Base-by-base conservation (phyloP, 768 basidiomycete species). In the Lentinus tigrinus region DNA sequence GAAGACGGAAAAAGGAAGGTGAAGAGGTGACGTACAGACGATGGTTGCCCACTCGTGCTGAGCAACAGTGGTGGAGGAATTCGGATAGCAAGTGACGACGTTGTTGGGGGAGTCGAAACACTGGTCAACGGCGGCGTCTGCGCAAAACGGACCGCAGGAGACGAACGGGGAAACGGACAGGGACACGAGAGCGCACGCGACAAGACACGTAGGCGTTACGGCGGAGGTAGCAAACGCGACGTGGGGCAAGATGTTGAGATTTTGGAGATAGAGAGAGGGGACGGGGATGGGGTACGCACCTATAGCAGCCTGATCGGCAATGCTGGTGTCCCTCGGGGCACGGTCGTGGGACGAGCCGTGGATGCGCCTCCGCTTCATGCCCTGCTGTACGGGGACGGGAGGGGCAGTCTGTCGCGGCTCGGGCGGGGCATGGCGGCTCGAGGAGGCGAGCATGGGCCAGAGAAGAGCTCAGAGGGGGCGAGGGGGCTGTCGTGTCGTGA, bases 51-150 rank as follows among this genome's bases (percentile, higher is more conserved):
- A 91, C 48, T 89, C 72, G 66, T 88, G 81, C 72, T 96, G 93
- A n/a, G 80, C 71, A 59, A 95, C 76, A 24, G 75, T 60, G 21
- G 82, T 82, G 56, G 79, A 73, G 8, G 71, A 48, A 0, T 75
- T 77, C 10, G 94, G 94, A 68, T 80, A 94, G 70, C 94, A 95
- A 8, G 92, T 90, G 42, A 86, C 78, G 59, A 91, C 76, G 47
- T 82, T 72, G 75, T 95, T 95, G 60, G 84, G 84, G 23, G 86
- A 84, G 58, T 72, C 67, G 47, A 81, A 27, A 66, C 89, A 91
- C 56, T 77, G 47, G 6, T 36, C 42, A 65, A 74, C 66, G 8
- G 89, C 89, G 19, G 57, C 52, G 1, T 47, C 71, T 78, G 52
- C 53, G 19, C 59, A 37, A 26, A 57, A 16, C 38, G 61, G 47